These are phyloP conservation scores for Salvia splendens DNA, from an alignment of 257 asterid genomes.

Conservation along the genomic window DNA sequence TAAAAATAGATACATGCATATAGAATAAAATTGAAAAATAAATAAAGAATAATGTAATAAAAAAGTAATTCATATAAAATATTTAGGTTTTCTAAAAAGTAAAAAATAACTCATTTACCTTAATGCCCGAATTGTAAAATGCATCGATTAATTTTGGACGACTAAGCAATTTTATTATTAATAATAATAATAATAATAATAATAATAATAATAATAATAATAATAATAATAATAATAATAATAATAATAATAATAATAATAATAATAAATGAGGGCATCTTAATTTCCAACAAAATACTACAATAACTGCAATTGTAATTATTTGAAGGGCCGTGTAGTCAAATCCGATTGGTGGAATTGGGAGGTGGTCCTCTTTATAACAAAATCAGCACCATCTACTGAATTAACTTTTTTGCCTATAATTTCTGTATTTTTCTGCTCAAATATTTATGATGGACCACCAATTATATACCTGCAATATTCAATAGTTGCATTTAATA, in stretches of 20 bases:
- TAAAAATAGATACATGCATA: no score
- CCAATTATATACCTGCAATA: constrained; percentile 15
- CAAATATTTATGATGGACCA: constrained; percentile 34
- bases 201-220: background rate
- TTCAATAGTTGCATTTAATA: constrained; percentile 32
- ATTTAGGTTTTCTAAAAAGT: no score
- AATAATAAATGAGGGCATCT: constrained; percentile 24
- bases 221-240: background rate
- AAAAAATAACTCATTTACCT: no score
- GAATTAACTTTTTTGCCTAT: constrained; percentile 32
- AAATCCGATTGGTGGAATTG: constrained; percentile 23
- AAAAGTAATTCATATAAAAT: no score
- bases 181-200: background rate
- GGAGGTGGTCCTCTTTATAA: constrained; percentile 24
- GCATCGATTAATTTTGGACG: no score
- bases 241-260: background rate
- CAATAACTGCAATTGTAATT: constrained; percentile 21
- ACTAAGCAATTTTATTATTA: no score
- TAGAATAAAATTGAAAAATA: no score
- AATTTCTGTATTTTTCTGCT: constrained; percentile 32
- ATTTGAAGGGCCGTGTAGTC: constrained; percentile 15
- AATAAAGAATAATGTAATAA: no score
- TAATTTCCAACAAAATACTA: constrained; percentile 29
- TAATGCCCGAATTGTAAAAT: no score
- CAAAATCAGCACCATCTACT: constrained; percentile 30